Evolutionary conservation across 805 yeast species (phyloP).

Genomic region (Saccharomycopsis microspora): DNA sequence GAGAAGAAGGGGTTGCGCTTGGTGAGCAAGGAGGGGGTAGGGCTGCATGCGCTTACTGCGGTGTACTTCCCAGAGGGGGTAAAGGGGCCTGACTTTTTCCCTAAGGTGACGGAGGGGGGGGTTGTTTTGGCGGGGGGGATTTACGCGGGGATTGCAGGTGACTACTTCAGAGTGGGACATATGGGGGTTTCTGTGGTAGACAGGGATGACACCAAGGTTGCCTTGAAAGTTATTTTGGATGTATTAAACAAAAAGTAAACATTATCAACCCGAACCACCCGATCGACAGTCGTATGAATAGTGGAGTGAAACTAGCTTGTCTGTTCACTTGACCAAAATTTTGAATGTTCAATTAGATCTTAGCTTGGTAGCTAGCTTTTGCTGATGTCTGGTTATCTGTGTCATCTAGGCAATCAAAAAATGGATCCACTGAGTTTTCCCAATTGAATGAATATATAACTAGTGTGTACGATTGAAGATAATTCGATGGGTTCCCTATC

Average conservation of each 20-base stretch:
- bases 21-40: slow-evolving; percentile 49
- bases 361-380: too few relatives aligned
- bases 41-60: slow-evolving; percentile 86
- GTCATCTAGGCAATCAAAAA: too few relatives aligned
- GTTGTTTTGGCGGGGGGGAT: slow-evolving; percentile 85
- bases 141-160: slow-evolving; percentile 65
- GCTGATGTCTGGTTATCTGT: too few relatives aligned
- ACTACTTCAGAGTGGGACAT: slow-evolving; percentile 90
- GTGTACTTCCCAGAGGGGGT: slow-evolving; percentile 71
- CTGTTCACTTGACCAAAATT: too few relatives aligned
- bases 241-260: neutral
- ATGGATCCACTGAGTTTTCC: too few relatives aligned
- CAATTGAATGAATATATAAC: too few relatives aligned
- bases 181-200: slow-evolving; percentile 79
- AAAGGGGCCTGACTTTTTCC: slow-evolving; percentile 55
- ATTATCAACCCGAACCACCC: too few relatives aligned
- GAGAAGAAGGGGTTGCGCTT: slow-evolving; percentile 53
- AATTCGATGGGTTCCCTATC: too few relatives aligned
- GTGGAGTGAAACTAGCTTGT: too few relatives aligned
- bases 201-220: slow-evolving; percentile 43
- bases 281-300: too few relatives aligned
- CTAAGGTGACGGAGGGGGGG: slow-evolving; percentile 46
- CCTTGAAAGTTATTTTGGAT: slow-evolving; percentile 26
- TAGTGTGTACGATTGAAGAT: too few relatives aligned
- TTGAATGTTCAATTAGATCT: too few relatives aligned